phyloP scores from a whole-genome alignment of 768 basidiomycete genomes.

The Chalciporus sphaerocephalus region DNA sequence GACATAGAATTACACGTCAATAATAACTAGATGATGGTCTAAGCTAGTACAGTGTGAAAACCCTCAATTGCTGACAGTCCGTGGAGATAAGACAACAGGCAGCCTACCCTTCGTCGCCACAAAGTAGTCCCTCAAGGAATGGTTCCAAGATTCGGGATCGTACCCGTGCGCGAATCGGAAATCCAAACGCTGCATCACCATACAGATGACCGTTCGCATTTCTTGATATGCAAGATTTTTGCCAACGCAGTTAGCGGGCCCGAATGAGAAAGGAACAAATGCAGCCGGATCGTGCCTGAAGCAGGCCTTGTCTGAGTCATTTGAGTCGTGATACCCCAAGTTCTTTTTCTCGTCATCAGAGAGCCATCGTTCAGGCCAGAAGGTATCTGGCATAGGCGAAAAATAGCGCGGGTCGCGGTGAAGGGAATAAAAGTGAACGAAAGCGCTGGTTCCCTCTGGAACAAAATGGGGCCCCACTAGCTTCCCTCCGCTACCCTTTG shows the following conservation, averaged over 20 bases:
- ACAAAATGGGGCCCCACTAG: constrained; percentile 38
- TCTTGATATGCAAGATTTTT: constrained; percentile 42
- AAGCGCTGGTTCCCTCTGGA: constrained; percentile 42
- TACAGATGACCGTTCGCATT: constrained; percentile 37
- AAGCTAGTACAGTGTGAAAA: constrained; percentile 21
- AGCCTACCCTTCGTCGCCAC: constrained; percentile 34
- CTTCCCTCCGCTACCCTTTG: constrained; percentile 34
- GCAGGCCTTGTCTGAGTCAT: constrained; percentile 24
- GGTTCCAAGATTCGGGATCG: constrained; percentile 31
- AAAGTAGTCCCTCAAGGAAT: constrained; percentile 36
- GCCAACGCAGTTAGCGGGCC: constrained; percentile 44
- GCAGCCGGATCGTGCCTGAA: constrained; percentile 34
- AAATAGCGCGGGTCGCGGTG: constrained; percentile 47
- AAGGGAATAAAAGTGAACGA: constrained; percentile 40
- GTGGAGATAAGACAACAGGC: constrained; percentile 35
- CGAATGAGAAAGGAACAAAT: constrained; percentile 44
- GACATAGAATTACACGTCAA: constrained; percentile 9
- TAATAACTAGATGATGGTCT: constrained; percentile 27
- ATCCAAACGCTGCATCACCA: constrained; percentile 39
- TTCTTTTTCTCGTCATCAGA: constrained; percentile 23
- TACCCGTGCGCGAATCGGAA: constrained; percentile 38
- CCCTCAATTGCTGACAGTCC: constrained; percentile 17
- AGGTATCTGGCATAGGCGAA: constrained; percentile 40
- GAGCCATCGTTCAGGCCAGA: constrained; percentile 46
- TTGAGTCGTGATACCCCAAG: constrained; percentile 24